Conservation (phyloP, 768 basidiomycete genomes). For the Psilocybe cubensis region DNA sequence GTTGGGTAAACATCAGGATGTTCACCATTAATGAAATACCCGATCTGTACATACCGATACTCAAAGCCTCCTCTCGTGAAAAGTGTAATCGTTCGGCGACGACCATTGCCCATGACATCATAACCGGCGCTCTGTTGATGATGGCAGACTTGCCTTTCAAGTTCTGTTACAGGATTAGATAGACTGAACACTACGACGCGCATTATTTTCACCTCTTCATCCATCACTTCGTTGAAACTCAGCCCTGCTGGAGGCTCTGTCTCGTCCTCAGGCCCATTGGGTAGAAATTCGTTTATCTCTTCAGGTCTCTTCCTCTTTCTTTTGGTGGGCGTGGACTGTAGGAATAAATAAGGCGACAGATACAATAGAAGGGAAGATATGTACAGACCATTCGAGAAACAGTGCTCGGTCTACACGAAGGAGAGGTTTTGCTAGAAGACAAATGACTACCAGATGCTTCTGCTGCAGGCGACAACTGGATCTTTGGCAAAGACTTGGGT, state of each 20-base stretch:
- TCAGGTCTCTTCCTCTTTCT: constrained; percentile 56
- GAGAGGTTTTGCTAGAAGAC: constrained; percentile 12
- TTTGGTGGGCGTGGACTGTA: constrained; percentile 49
- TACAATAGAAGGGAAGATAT: background rate
- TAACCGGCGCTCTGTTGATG: constrained; percentile 90
- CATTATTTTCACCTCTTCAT: constrained; percentile 53
- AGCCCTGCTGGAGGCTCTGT: constrained; percentile 54
- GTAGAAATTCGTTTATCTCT: constrained; percentile 62
- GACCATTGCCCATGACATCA: constrained; percentile 91
- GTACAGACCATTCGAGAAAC: constrained; percentile 33
- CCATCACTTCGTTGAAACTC: constrained; percentile 73
- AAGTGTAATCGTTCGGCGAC: constrained; percentile 90
- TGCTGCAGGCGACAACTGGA: constrained; percentile 11
- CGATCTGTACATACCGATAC: constrained; percentile 67
- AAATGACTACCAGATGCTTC: constrained; percentile 13
- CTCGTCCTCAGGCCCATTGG: constrained; percentile 53
- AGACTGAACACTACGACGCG: background rate
- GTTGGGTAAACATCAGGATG: background rate
- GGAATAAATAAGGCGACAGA: background rate
- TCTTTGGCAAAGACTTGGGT: constrained; percentile 20
- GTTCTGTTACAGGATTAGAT: constrained; percentile 39
- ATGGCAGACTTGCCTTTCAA: constrained; percentile 64
- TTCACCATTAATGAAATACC: background rate
- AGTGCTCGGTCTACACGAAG: constrained; percentile 23
- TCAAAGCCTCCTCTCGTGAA: constrained; percentile 85